Conservation (phyloP, 306 rosid genomes). For the Trifolium dubium region DNA sequence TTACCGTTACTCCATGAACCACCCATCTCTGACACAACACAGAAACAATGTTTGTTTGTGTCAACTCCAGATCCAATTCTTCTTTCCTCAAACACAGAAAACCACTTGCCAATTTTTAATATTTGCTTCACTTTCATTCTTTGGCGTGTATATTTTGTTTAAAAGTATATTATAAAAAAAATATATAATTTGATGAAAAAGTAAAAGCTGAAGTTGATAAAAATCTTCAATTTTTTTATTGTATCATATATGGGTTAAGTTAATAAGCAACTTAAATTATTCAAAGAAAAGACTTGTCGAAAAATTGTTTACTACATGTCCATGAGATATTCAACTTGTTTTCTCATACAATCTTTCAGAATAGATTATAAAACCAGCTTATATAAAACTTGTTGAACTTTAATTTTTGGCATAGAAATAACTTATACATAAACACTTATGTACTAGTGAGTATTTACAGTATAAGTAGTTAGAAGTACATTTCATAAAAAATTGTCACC, state of each 20-base stretch:
- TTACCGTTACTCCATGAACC: slow-evolving; percentile 67
- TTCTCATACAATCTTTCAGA: background rate
- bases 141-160: background rate
- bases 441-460: too few relatives aligned
- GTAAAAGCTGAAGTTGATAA: background rate
- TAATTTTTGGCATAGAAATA: too few relatives aligned
- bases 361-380: background rate
- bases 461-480: background rate
- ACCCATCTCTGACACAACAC: slow-evolving; percentile 62
- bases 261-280: too few relatives aligned
- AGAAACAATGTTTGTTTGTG: background rate
- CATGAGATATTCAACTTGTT: background rate
- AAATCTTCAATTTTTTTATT: background rate
- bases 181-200: background rate
- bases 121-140: background rate
- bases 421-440: background rate
- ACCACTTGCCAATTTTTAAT: slow-evolving; percentile 8
- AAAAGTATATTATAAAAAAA: background rate
- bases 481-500: background rate
- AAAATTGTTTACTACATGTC: background rate
- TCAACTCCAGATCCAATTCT: slow-evolving; percentile 2
- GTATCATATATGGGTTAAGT: background rate
- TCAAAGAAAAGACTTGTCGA: too few relatives aligned
- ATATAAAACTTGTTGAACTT: background rate
- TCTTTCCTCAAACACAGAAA: background rate